These are phyloP conservation scores for Mucor irregularis DNA, from an alignment of 371 early-diverging fungal species.

Conservation along the genomic window DNA sequence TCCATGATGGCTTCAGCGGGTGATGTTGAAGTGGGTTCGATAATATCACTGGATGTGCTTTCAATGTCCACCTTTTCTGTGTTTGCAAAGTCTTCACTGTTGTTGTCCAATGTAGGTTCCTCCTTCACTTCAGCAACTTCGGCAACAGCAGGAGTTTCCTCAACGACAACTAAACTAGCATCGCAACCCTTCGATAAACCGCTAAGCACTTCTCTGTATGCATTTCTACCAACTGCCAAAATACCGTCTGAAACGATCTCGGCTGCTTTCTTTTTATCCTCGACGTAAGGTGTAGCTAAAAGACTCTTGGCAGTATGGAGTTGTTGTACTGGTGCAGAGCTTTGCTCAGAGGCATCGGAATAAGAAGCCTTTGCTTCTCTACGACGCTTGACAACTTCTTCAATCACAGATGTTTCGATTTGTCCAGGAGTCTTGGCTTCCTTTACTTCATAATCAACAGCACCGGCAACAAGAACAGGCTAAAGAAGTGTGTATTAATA, in stretches of 20 bases:
- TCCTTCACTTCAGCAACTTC: background rate
- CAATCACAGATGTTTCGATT: slow-evolving; percentile 56
- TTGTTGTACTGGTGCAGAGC: background rate
- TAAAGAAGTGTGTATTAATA: slow-evolving; percentile 23
- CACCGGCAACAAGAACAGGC: slow-evolving; percentile 72
- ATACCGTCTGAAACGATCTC: slow-evolving; percentile 46
- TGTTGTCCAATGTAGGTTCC: too few species aligned
- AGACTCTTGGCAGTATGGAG: slow-evolving; percentile 7
- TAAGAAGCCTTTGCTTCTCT: slow-evolving; percentile 27
- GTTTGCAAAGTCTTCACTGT: too few species aligned
- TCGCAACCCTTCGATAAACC: slow-evolving; percentile 64
- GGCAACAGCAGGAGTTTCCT: background rate
- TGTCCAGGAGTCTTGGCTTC: slow-evolving; percentile 57
- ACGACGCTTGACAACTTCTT: slow-evolving; percentile 55
- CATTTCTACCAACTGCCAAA: slow-evolving; percentile 63
- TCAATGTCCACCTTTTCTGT: background rate
- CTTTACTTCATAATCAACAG: slow-evolving; percentile 68
- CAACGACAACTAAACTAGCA: slow-evolving; percentile 39
- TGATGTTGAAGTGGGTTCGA: background rate
- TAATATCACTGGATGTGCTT: background rate
- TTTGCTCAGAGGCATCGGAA: background rate
- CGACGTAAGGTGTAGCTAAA: slow-evolving; percentile 1
- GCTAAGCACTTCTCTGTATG: slow-evolving; percentile 58
- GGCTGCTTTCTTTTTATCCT: background rate
- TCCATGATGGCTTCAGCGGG: background rate